These are phyloP conservation scores for Penicillium aurantiogriseum DNA, from an alignment of 2,329 filamentous ascomycete species.

Conservation along the genomic window DNA sequence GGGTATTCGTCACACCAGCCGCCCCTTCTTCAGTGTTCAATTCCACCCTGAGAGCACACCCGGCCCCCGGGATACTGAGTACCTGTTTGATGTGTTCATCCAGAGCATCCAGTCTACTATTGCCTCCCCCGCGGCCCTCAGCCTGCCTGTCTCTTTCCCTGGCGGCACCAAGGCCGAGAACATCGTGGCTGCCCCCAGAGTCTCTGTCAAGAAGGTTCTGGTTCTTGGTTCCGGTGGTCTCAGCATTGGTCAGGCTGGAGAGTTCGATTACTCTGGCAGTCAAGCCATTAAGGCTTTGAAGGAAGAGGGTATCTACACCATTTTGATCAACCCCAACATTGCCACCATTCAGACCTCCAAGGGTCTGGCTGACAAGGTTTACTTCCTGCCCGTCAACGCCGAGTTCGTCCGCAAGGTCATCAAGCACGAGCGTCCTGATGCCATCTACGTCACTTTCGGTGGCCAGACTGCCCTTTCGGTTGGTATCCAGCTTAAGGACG, in stretches of 20 bases:
- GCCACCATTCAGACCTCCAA: conserved; percentile 98
- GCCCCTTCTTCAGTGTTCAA: conserved; percentile 98
- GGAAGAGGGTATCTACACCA: conserved; percentile 95
- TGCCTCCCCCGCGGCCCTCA: conserved; percentile 64
- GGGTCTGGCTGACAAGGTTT: conserved; percentile 96
- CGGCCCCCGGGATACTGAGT: conserved; percentile 92
- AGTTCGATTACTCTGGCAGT: conserved; percentile 98
- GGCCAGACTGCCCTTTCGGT: conserved; percentile 96
- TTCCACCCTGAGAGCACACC: conserved; percentile 98
- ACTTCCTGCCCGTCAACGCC: conserved; percentile 94
- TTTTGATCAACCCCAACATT: conserved; percentile 98
- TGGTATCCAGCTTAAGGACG: conserved; percentile 95
- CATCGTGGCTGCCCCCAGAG: conserved; percentile 69
- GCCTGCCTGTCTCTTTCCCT: conserved; percentile 77
- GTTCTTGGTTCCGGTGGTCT: conserved; percentile 92
- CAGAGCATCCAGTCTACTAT: conserved; percentile 73
- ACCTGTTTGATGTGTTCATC: conserved; percentile 95
- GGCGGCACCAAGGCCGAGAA: conserved; percentile 81
- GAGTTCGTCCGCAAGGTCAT: conserved; percentile 99
- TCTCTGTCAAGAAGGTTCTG: conserved; percentile 89
- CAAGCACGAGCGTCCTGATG: conserved; percentile 87
- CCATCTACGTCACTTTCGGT: conserved; percentile 96
- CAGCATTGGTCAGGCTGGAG: conserved; percentile 95
- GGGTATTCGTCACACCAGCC: conserved; percentile 82
- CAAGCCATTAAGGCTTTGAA: conserved; percentile 98